Base-by-base conservation (phyloP, 805 yeast genomes). In the Wickerhamomyces alni region DNA sequence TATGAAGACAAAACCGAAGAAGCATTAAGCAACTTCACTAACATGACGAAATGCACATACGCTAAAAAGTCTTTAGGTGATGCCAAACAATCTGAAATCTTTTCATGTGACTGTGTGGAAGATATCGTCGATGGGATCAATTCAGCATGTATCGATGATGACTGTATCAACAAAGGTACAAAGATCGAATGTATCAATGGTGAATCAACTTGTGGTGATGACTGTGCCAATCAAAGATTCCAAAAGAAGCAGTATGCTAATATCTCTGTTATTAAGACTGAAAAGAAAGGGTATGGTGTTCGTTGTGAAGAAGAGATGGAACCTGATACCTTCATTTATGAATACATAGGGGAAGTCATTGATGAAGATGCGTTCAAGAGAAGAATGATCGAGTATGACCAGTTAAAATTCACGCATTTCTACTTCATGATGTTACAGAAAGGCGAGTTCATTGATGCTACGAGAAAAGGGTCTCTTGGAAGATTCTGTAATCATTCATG, bases 401-500 rank as follows among this genome's bases (percentile, higher is more conserved):
- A 67, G 28, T 72, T 72, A 52, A 76, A 80, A 5, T 69, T 81
- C 45, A 77, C 77, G 59, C 97, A 89, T 62, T 89, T 89, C 52
- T 89, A 89, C 63, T 89, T 89, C 61, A 89, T 89, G 97, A 87
- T 87, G 96, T 72, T 89, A 43, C 93, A 87, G 52, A 85, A 81
- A 58, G 88, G 87, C 43, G 91, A 91, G 57, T 93, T 88, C 57
- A 87, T 91, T 42, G 99, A 91, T 62, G 99, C 99, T 35, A 91
- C 98, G 2, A 72, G 72, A 36, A 83, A 77, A 63, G 99, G 98
- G 8, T 77, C 87, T 16, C 62, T 91, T 40, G 96, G 95, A 2
- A 71, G 99, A 41, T 93, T 89, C 64, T 84, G 93, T 57, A 91
- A 91, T 62, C 99, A 91, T 63, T 87, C 96, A 17, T 91, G 99